Conservation (phyloP, 2,329 filamentous ascomycete species). For the Nannizziopsis arthrosporioides region DNA sequence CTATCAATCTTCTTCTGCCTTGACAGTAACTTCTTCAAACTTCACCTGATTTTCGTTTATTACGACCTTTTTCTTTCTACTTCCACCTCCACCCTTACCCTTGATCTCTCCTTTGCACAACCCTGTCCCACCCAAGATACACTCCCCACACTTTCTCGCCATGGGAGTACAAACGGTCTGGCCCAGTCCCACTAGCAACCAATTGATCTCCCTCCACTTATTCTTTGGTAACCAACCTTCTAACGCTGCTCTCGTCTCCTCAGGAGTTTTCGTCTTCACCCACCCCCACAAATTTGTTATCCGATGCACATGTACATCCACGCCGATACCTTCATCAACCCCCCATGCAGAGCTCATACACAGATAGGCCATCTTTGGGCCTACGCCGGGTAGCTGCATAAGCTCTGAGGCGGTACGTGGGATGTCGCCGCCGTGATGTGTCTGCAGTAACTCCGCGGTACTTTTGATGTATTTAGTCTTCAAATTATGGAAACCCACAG, state of each 20-base stretch:
- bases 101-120: constrained; percentile 63
- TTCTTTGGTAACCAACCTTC: constrained; percentile 75
- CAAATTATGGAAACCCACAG: constrained; percentile 89
- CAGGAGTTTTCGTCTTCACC: constrained; percentile 69
- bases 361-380: constrained; percentile 89
- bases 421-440: constrained; percentile 63
- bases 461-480: constrained; percentile 78
- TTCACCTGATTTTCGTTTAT: constrained; percentile 11
- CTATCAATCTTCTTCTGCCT: constrained; percentile 1
- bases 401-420: constrained; percentile 66
- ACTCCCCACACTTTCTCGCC: constrained; percentile 71
- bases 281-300: constrained; percentile 93
- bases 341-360: constrained; percentile 69
- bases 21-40: constrained; percentile 16
- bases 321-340: constrained; percentile 65
- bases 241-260: constrained; percentile 64
- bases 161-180: constrained; percentile 77
- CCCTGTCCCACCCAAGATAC: constrained; percentile 62
- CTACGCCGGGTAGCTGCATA: constrained; percentile 69
- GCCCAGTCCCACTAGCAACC: constrained; percentile 74
- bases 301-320: constrained; percentile 89
- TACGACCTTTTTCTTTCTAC: constrained; percentile 17
- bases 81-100: constrained; percentile 42
- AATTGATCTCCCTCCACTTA: constrained; percentile 86
- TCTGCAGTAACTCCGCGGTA: constrained; percentile 59